These are phyloP conservation scores for Cryphonectria japonica DNA, from an alignment of 2,329 filamentous ascomycete species.

Conservation along the genomic window DNA sequence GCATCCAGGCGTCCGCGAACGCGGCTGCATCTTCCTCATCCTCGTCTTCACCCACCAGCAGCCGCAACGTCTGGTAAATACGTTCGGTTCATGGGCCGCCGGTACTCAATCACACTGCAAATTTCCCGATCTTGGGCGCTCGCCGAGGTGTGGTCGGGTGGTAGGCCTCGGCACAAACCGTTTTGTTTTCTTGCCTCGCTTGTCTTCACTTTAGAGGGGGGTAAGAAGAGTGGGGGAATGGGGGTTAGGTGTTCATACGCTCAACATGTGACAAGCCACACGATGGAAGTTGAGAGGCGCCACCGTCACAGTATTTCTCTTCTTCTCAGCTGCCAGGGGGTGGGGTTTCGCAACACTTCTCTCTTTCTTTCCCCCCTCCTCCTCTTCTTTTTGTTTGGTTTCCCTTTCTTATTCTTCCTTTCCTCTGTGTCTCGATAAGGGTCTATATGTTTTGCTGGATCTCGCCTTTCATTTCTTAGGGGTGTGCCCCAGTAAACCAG, in stretches of 20 bases:
- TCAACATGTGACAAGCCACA: conserved; percentile 29
- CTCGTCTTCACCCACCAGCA: conserved; percentile 43
- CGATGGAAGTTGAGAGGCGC: not conserved
- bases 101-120: not conserved
- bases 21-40: conserved; percentile 37
- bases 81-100: not conserved
- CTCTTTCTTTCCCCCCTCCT: not conserved
- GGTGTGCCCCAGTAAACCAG: not conserved
- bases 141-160: not conserved
- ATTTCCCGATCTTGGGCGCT: too few relatives aligned
- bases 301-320: not conserved
- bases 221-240: not conserved
- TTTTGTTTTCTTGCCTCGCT: not conserved
- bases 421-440: not conserved
- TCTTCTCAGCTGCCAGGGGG: not conserved
- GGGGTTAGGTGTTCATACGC: not conserved
- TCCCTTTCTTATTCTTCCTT: not conserved
- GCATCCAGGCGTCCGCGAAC: conserved; percentile 44
- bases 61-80: conserved; percentile 41
- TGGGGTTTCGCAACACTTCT: not conserved
- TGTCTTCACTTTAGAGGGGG: not conserved
- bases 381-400: not conserved
- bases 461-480: not conserved
- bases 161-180: not conserved
- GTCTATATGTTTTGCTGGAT: not conserved